Evolutionary conservation across 2,329 filamentous ascomycete species (phyloP), one percentile per base, ranked within the genome.

Genomic region (Fusarium chaquense): DNA sequence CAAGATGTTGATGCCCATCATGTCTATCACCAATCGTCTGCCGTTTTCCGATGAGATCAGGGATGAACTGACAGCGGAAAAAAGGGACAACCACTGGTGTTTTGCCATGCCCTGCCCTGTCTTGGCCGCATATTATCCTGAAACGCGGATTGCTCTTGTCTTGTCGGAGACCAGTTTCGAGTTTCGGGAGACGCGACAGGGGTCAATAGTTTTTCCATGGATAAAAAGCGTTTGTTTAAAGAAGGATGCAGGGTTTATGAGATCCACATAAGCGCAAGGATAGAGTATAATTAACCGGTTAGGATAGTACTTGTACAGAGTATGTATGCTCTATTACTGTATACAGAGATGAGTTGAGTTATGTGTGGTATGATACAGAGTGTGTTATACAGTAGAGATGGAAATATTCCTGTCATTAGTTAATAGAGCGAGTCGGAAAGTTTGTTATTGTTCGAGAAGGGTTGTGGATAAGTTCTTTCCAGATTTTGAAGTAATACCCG

Each of bases 181-280:
- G 49, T 62, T 53, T 58, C 30, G 40, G 26, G 32, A 28, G 50
- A 46, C 32, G 41, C 3, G 44, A 38, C 32, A 58, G 28, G 50
- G 33, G 50, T 18, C 36, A 44, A 54, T 55, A 69, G 67, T 69
- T 69, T 69, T 69, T 69, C 67, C 67, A 60, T 68, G 67, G 67
- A 58, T 68, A 40, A 54, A 35, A 68, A 45, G 22, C 44, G 67
- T 69, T 66, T 61, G 43, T 59, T 55, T 32, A 20, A n/a, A 40
- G 46, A 22, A 22, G 35, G 20, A 32, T 9, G 28, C 49, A 63
- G 45, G 52, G 52, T 16, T 65, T 33, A n/a, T 43, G 4, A 9
- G 66, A 15, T 52, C 56, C 56, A 70, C 66, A 18, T 16, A n/a
- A 10, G 10, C 10, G n/a, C 40, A 52, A 36, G 64, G 63, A 20